phyloP scores from a whole-genome alignment of 495 filamentous ascomycete species.

The Jackrogersella minutella region DNA sequence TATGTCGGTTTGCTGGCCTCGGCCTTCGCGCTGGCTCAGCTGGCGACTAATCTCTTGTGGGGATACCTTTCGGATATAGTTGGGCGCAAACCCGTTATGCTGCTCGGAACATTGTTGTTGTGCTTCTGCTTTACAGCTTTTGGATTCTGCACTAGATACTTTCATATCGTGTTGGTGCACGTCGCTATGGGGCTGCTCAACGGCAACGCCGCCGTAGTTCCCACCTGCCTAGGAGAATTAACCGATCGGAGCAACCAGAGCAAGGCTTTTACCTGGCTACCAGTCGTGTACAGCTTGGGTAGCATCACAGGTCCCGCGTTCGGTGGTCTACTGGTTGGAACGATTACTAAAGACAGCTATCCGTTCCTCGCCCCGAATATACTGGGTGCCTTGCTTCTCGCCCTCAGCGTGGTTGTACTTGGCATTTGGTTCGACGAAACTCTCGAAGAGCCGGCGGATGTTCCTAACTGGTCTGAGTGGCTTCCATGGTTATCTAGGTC shows the following conservation, averaged over 20 bases:
- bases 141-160: conserved; percentile 83
- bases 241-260: conserved; percentile 95
- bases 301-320: conserved; percentile 91
- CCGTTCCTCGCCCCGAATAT: conserved; percentile 90
- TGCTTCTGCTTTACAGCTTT: conserved; percentile 84
- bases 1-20: conserved; percentile 92
- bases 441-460: conserved; percentile 71
- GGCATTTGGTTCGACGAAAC: conserved; percentile 87
- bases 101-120: conserved; percentile 84
- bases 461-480: conserved; percentile 61
- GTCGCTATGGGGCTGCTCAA: conserved; percentile 91
- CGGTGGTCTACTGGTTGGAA: conserved; percentile 81
- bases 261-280: conserved; percentile 88
- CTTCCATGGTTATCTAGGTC: conserved; percentile 37
- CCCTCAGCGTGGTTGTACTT: conserved; percentile 75
- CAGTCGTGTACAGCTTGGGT: conserved; percentile 90
- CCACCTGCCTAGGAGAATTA: conserved; percentile 92
- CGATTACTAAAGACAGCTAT: conserved; percentile 63
- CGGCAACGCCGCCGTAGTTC: conserved; percentile 85
- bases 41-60: conserved; percentile 93
- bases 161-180: conserved; percentile 85
- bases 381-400: conserved; percentile 71
- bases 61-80: conserved; percentile 88
- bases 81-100: conserved; percentile 91
- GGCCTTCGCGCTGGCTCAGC: conserved; percentile 89